Conservation (phyloP, 805 yeast genomes). For the Candida boleticola region DNA sequence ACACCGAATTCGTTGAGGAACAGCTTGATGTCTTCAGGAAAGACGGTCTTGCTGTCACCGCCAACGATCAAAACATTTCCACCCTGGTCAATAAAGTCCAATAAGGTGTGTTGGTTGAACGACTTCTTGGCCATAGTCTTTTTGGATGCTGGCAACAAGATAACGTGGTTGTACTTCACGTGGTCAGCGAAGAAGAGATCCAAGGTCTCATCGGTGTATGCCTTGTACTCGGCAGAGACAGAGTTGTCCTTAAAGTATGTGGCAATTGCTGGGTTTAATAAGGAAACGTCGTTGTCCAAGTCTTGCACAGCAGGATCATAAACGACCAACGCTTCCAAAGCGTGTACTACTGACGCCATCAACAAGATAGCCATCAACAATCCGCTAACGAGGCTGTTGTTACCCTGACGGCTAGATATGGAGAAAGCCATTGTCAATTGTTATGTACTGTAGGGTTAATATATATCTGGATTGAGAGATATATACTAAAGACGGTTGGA, state of each 20-base stretch:
- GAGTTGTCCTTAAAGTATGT: conserved; percentile 18
- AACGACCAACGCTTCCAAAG: conserved; percentile 25
- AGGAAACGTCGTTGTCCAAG: conserved; percentile 12
- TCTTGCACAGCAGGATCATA: conserved; percentile 29
- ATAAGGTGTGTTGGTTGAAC: conserved; percentile 39
- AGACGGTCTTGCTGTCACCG: conserved; percentile 24
- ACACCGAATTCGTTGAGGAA: conserved; percentile 82
- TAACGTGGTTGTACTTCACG: conserved; percentile 25
- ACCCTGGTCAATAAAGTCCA: conserved; percentile 61
- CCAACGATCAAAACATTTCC: conserved; percentile 77
- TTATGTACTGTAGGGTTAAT: no score
- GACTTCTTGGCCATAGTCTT: conserved; percentile 29
- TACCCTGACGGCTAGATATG: no score
- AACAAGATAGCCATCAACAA: conserved; percentile 4
- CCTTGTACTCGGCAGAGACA: conserved; percentile 16
- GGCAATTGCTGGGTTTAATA: conserved; percentile 16
- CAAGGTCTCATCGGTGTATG: conserved; percentile 23
- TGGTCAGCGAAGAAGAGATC: conserved; percentile 23
- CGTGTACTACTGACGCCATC: background rate
- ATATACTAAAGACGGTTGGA: no score
- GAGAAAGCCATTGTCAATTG: no score
- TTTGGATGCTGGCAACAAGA: conserved; percentile 36
- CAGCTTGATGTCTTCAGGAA: conserved; percentile 49
- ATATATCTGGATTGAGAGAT: no score
- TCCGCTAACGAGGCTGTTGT: no score